Evolutionary conservation across 306 rosid genomes (phyloP), one percentile per base, ranked within the genome.

Genomic region (Lithocarpus polystachyus): DNA sequence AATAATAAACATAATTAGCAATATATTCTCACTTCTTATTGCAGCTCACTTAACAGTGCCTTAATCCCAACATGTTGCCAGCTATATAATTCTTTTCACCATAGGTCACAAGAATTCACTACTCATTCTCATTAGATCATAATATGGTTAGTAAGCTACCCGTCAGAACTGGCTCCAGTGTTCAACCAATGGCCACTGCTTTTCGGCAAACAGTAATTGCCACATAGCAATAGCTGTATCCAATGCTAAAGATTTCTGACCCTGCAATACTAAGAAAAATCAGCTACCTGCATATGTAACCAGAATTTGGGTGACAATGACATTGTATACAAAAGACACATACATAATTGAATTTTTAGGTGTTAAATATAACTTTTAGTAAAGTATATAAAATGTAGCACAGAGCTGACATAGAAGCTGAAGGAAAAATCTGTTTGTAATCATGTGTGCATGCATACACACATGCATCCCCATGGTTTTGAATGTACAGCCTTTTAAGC

Each of bases 151-250:
- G 11, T 64, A 76, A 77, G 24, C 79, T 76, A 95, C 99, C 97
- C 90, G 99, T 82, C 93, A 86, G 88, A 95, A 95, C 80, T 93
- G 98, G 86, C 98, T 91, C 99, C 99, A 95, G 77, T 88, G 96
- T 77, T 95, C 99, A 57, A 95, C 99, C 81, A 88, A 82, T 7
- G 94, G 96, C 99, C 99, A 95, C 87, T 91, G 97, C 89, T 81
- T 95, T 86, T 95, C 98, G 6, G 99, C 98, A 85, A 95, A 91
- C 68, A 93, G 84, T 82, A 95, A 90, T 83, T 95, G 97, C 99
- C 99, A 95, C 99, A 95, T 95, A 78, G 98, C 96, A 82, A 95
- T 95, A 53, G 99, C 99, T 51, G 99, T 95, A 86, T 95, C 99
- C 89, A 95, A 84, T 28, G 99, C 99, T 85, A 95, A 80, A 74